Percentiles rank a stretch among this genome's conserved stretches.
phyloP scores from a whole-genome alignment of 2,329 filamentous ascomycete species.

The Xylaria sp. region DNA sequence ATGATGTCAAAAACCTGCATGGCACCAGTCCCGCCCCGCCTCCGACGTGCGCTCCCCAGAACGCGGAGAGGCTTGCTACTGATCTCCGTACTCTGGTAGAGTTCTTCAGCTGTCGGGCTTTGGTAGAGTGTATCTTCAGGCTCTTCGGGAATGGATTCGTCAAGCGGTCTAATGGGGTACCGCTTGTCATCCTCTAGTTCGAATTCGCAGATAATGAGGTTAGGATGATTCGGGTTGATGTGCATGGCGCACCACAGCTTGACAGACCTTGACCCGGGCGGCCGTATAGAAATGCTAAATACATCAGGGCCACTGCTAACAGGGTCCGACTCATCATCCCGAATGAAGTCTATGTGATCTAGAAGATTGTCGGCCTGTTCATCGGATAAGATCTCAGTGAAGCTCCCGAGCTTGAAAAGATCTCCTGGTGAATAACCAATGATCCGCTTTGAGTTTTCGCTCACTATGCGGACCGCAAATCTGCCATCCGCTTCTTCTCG shows the following conservation, averaged over 20 bases:
- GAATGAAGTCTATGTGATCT: conserved; percentile 87
- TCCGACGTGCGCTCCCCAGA: conserved; percentile 74
- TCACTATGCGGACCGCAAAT: conserved; percentile 74
- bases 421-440: conserved; percentile 79
- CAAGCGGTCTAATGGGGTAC: conserved; percentile 69
- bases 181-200: conserved; percentile 79
- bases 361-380: conserved; percentile 84
- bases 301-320: conserved; percentile 81
- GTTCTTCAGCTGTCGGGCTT: conserved; percentile 75
- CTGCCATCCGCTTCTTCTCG: conserved; percentile 72
- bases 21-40: conserved; percentile 77
- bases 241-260: conserved; percentile 92
- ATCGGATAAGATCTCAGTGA: conserved; percentile 82
- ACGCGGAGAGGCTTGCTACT: conserved; percentile 79
- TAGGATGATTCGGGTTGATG: conserved; percentile 68
- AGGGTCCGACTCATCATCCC: conserved; percentile 80
- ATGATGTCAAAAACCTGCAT: conserved; percentile 94
- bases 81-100: conserved; percentile 75
- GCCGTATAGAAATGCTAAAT: conserved; percentile 77
- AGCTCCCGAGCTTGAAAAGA: conserved; percentile 75
- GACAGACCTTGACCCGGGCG: conserved; percentile 57
- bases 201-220: conserved; percentile 85
- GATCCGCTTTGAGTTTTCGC: conserved; percentile 78
- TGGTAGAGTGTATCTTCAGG: conserved; percentile 77
- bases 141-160: conserved; percentile 63